A percentile compares a stretch with the other conserved stretches of the same genome.
Evolutionary conservation across 2,329 filamentous ascomycete genomes (phyloP).

Genomic region (Xylaria arbuscula): DNA sequence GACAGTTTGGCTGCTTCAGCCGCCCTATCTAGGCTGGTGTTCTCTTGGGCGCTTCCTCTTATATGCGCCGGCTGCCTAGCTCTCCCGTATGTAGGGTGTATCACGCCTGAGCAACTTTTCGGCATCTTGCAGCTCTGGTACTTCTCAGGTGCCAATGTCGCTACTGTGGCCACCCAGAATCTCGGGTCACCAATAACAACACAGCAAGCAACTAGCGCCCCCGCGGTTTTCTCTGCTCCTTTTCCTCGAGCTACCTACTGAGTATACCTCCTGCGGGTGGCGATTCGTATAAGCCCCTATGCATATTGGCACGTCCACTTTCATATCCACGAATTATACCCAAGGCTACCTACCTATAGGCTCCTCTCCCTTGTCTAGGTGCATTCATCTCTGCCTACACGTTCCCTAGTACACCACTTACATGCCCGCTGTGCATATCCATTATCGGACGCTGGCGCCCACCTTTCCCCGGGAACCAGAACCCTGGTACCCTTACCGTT

Average conservation of each 20-base stretch:
- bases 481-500: slow-evolving; percentile 28
- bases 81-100: slow-evolving; percentile 19
- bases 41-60: slow-evolving; percentile 7
- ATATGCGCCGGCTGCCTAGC: slow-evolving; percentile 11
- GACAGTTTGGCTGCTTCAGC: slow-evolving; percentile 7
- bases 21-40: neutral
- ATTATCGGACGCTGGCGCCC: slow-evolving; percentile 36
- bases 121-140: slow-evolving; percentile 36
- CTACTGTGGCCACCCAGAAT: slow-evolving; percentile 38
- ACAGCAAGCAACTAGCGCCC: slow-evolving; percentile 22
- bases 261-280: slow-evolving; percentile 13
- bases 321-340: slow-evolving; percentile 14
- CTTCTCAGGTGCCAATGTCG: slow-evolving; percentile 39
- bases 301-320: slow-evolving; percentile 31
- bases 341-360: slow-evolving; percentile 23
- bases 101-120: slow-evolving; percentile 20
- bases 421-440: slow-evolving; percentile 20
- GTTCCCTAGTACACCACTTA: slow-evolving; percentile 8
- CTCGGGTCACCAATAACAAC: slow-evolving; percentile 40
- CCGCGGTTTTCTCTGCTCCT: slow-evolving; percentile 18
- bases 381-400: slow-evolving; percentile 15
- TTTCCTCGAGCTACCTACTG: slow-evolving; percentile 14
- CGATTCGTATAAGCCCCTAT: slow-evolving; percentile 27
- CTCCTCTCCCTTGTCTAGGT: slow-evolving; percentile 20
- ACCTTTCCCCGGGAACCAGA: slow-evolving; percentile 27